Evolutionary conservation across 352 stramenopile genomes (phyloP), one percentile per base, ranked within the genome.

Genomic region (Peronosclerospora sorghi): DNA sequence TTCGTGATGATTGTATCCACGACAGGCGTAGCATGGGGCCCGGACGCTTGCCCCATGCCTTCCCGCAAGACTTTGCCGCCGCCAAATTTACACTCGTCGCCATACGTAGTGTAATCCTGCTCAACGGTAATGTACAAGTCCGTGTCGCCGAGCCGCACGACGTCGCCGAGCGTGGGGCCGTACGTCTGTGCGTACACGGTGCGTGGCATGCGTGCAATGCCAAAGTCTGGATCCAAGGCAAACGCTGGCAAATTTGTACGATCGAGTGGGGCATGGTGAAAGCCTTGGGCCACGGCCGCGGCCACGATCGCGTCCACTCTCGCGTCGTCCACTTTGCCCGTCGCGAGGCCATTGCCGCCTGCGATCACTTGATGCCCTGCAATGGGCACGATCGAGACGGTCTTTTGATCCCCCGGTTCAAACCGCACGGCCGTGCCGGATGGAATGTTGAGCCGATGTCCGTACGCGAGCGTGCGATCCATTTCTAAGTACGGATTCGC

Each of bases 1-100:
- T 98, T 98, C 35, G 93, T 98, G 68, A 98, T 97, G 48, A 98
- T 95, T 15, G 73, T 87, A 60, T 98, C 94, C 32, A 98, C 65
- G 8, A 84, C 81, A n/a, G 81, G 49, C 26, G 32, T 35, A 0
- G 66, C 42, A 8, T 47, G 56, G 15, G 64, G 55, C 1, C 76
- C 75, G 12, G 68, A 73, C 5, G 74, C 69, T 42, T 85, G 71
- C 2, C 78, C 78, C 75, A 88, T 87, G 9, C 78, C 78, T 66
- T 91, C 78, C 17, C 78, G 75, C 21, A 89, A 48, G 24, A 92
- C 82, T 48, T 98, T 98, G 19, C 94, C 94, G 28, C 94, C 95
- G 37, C 95, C 95, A 71, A 98, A 98, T 68, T 98, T 98, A 63
- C 74, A 86, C 37, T 88, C 65, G 50, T 93, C 81, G 34, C 65